Conservation (phyloP, 306 rosid species). For the Rosa chinensis region DNA sequence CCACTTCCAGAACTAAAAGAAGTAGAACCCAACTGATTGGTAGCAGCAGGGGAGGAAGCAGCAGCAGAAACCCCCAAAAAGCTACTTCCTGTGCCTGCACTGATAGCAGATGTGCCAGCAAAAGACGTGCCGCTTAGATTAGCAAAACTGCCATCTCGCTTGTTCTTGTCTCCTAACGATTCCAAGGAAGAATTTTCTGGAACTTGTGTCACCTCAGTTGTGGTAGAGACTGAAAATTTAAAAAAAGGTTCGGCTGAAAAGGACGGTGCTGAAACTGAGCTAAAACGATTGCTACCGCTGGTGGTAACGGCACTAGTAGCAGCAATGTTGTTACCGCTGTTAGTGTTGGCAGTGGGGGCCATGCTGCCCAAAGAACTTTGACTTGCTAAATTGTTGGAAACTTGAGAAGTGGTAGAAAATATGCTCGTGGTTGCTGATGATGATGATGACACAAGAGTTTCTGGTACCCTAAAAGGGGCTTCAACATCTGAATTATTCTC, state of each 20-base stretch:
- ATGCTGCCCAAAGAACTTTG: slow-evolving; percentile 44
- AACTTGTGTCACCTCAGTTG: slow-evolving; percentile 33
- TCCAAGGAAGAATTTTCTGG: slow-evolving; percentile 33
- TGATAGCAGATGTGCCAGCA: slow-evolving; percentile 40
- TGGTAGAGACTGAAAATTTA: slow-evolving; percentile 43
- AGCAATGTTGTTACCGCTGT: slow-evolving; percentile 2
- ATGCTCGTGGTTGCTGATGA: slow-evolving; percentile 35
- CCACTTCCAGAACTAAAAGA: slow-evolving; percentile 24
- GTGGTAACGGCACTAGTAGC: slow-evolving; percentile 24
- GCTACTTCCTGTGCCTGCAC: slow-evolving; percentile 40
- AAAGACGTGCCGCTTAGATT: slow-evolving; percentile 37
- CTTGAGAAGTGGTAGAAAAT: slow-evolving; percentile 31
- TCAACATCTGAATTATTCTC: slow-evolving; percentile 36
- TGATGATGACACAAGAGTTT: slow-evolving; percentile 38
- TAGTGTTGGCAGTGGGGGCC: slow-evolving; percentile 19
- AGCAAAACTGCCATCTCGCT: slow-evolving; percentile 44
- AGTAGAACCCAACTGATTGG: slow-evolving; percentile 41
- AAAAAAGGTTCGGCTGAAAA: slow-evolving; percentile 25
- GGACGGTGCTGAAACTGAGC: slow-evolving; percentile 32
- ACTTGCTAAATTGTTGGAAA: slow-evolving; percentile 38
- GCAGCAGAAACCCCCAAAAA: slow-evolving; percentile 55
- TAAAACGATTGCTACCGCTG: slow-evolving; percentile 14
- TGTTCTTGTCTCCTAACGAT: slow-evolving; percentile 38
- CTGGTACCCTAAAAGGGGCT: slow-evolving; percentile 36
- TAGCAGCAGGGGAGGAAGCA: slow-evolving; percentile 38